These are phyloP conservation scores for Debaryomyces coudertii DNA, from an alignment of 1,139 yeast species.

Conservation along the genomic window DNA sequence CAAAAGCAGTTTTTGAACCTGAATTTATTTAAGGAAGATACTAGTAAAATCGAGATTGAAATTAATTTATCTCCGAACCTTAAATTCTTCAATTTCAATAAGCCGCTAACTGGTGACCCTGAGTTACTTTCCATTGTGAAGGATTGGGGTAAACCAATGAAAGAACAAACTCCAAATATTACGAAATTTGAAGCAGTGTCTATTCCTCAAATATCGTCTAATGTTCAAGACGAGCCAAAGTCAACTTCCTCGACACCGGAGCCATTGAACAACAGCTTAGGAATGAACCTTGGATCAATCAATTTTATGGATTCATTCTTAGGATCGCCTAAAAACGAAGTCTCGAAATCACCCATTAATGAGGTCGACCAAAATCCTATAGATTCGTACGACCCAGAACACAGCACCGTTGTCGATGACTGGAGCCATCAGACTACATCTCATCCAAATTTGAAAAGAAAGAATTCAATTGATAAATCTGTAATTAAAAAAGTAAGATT, in stretches of 20 bases:
- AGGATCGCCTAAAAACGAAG: conserved; percentile 20
- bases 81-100: conserved; percentile 20
- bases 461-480: conserved; percentile 15
- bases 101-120: conserved; percentile 17
- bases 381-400: conserved; percentile 26
- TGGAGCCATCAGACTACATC: neutral
- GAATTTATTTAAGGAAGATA: conserved; percentile 13
- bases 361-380: conserved; percentile 17
- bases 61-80: conserved; percentile 21
- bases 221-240: neutral
- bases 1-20: conserved; percentile 23
- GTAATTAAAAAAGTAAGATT: conserved; percentile 33
- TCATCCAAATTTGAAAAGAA: conserved; percentile 24
- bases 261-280: conserved; percentile 18
- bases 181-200: neutral
- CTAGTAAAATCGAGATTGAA: conserved; percentile 13
- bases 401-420: conserved; percentile 11
- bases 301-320: conserved; percentile 23
- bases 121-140: conserved; percentile 17
- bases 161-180: neutral
- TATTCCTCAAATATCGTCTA: neutral
- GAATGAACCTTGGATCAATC: conserved; percentile 21
- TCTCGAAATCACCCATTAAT: conserved; percentile 11
- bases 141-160: conserved; percentile 25
- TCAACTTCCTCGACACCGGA: conserved; percentile 9